Evolutionary conservation across 2,329 filamentous ascomycete genomes (phyloP).

Genomic region (Aspergillus hiratsukae): DNA sequence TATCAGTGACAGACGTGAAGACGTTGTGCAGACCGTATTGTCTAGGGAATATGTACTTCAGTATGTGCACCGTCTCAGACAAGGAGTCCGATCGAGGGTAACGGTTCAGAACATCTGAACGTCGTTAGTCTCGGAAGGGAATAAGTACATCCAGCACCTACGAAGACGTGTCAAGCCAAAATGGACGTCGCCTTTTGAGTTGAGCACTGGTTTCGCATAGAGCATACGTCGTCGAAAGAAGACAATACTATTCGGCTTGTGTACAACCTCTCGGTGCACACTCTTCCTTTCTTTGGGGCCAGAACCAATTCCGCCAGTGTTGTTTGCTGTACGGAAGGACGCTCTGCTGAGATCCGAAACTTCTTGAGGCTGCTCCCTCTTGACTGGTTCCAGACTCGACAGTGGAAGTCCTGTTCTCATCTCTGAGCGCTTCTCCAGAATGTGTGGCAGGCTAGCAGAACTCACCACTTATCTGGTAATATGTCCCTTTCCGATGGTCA

Average conservation of each 20-base stretch:
- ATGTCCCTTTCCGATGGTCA: constrained; percentile 58
- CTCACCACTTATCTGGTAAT: constrained; percentile 74
- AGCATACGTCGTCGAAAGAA: constrained; percentile 82
- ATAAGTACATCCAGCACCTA: constrained; percentile 42
- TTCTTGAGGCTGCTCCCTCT: constrained; percentile 2
- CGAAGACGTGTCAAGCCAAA: constrained; percentile 78
- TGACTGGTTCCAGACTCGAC: constrained; percentile 25
- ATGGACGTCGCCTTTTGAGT: constrained; percentile 60
- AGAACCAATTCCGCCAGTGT: too few relatives aligned
- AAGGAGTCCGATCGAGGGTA: constrained; percentile 44
- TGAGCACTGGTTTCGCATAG: constrained; percentile 72
- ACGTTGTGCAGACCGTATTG: constrained; percentile 90
- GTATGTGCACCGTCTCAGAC: constrained; percentile 61
- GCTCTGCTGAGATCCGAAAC: background rate
- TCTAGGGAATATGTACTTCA: constrained; percentile 91
- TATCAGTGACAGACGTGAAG: constrained; percentile 69
- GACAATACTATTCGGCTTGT: constrained; percentile 54
- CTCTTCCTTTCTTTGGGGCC: background rate
- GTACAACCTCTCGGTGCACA: constrained; percentile 4
- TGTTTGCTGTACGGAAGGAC: background rate
- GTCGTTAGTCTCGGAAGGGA: background rate
- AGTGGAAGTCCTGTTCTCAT: constrained; percentile 27
- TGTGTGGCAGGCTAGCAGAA: constrained; percentile 3
- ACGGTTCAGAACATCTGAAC: constrained; percentile 73
- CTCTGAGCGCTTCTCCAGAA: background rate